A percentile compares a stretch with the other conserved stretches of the same genome.
Evolutionary conservation across 2,329 filamentous ascomycete species (phyloP).

Genomic region (Acrocalymma vagum): DNA sequence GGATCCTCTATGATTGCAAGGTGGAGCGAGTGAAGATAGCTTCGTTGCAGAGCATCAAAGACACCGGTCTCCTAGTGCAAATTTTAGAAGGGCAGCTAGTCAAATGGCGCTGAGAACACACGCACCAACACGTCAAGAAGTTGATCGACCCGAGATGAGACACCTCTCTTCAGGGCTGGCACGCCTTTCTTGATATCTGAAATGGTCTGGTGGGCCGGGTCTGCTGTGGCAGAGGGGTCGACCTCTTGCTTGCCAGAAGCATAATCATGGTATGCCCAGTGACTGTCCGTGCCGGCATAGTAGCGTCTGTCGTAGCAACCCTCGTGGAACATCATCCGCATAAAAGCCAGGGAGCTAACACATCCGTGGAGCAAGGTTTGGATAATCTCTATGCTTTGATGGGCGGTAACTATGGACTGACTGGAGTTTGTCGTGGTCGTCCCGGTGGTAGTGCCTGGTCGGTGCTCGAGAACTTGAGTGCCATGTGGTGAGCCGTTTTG

Average conservation of each 20-base stretch:
- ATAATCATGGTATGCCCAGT: slow-evolving; percentile 5
- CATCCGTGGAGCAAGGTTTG: slow-evolving; percentile 6
- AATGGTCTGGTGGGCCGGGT: background rate
- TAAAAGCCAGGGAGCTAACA: slow-evolving; percentile 1
- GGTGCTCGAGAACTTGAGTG: too few relatives aligned
- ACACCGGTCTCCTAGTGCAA: slow-evolving; percentile 59
- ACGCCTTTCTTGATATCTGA: background rate
- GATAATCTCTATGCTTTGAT: slow-evolving; percentile 6
- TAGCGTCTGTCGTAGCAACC: slow-evolving; percentile 1
- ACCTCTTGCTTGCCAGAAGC: background rate
- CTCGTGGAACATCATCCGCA: slow-evolving; percentile 4
- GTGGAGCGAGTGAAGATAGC: slow-evolving; percentile 55
- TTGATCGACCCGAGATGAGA: slow-evolving; percentile 5
- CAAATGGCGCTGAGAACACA: background rate
- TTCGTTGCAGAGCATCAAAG: slow-evolving; percentile 55
- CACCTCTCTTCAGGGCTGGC: slow-evolving; percentile 7
- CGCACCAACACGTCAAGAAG: slow-evolving; percentile 7
- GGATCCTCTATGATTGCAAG: slow-evolving; percentile 55
- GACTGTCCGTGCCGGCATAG: slow-evolving; percentile 1
- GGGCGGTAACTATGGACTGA: background rate
- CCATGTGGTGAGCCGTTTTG: too few relatives aligned
- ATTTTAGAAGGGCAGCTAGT: too few relatives aligned
- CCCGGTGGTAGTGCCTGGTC: too few relatives aligned
- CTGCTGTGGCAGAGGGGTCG: background rate
- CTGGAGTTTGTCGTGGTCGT: too few relatives aligned